Evolutionary conservation across 768 basidiomycete genomes (phyloP).

Genomic region (Tylopilus sp.): DNA sequence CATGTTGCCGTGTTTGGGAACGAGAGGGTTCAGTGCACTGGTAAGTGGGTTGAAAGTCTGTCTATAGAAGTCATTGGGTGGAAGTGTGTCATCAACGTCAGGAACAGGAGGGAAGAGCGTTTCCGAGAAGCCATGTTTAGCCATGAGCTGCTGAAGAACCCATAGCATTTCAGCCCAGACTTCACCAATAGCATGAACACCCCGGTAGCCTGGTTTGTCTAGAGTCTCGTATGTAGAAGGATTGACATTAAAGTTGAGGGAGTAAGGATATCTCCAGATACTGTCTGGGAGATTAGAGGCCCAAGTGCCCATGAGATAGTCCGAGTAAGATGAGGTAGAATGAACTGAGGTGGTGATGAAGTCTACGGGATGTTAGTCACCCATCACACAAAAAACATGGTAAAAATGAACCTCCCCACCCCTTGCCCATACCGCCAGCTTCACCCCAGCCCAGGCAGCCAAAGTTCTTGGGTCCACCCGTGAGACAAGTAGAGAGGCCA

Average conservation of each 20-base stretch:
- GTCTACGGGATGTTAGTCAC: slow-evolving; percentile 37
- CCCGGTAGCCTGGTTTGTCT: slow-evolving; percentile 92
- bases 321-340: slow-evolving; percentile 64
- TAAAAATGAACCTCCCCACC: slow-evolving; percentile 70
- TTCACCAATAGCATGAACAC: slow-evolving; percentile 88
- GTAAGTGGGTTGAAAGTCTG: slow-evolving; percentile 30
- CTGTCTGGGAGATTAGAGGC: slow-evolving; percentile 74
- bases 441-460: slow-evolving; percentile 96
- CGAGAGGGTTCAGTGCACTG: slow-evolving; percentile 41
- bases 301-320: slow-evolving; percentile 94
- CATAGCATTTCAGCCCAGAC: slow-evolving; percentile 94
- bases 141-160: slow-evolving; percentile 75
- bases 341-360: slow-evolving; percentile 87
- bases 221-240: slow-evolving; percentile 94
- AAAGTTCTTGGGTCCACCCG: slow-evolving; percentile 90
- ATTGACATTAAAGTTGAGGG: slow-evolving; percentile 71
- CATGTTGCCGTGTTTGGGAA: slow-evolving; percentile 93
- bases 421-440: slow-evolving; percentile 96
- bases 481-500: slow-evolving; percentile 89
- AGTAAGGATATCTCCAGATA: slow-evolving; percentile 89
- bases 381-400: background rate
- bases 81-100: slow-evolving; percentile 57
- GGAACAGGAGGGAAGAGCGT: slow-evolving; percentile 80
- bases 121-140: slow-evolving; percentile 77
- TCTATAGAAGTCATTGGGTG: slow-evolving; percentile 69